Evolutionary conservation across 352 stramenopile genomes (phyloP), one percentile per base, ranked within the genome.

Genomic region (Plasmopara halstedii): DNA sequence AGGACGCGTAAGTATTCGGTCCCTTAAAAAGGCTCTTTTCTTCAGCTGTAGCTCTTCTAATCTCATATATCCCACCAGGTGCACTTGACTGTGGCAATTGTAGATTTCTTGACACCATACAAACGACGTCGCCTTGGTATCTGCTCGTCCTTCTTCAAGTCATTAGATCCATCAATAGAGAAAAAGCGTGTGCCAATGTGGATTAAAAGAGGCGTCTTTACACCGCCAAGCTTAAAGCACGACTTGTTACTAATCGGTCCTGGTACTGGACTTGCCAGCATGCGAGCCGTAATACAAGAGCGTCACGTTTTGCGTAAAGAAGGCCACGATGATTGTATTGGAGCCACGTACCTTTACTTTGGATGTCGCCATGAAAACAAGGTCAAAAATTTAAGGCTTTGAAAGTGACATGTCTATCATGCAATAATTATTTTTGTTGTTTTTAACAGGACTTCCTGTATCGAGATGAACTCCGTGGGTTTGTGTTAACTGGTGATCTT

Each of bases 31-130:
- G 11, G 25, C 25, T 29, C n/a, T 29, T 29, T 29, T 29, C 3
- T 29, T 10, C 11, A 29, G 25, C 7, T 5, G 7, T 10, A 4
- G 25, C 25, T 29, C 1, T 29, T 29, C 25, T 29, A 4, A 29
- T 10, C 11, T 10, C 25, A 10, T 29, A 29, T 29, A 10, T 29
- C 7, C 3, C 6, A 17, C 13, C 51, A 85, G 70, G 56, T 90
- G 17, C 71, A 93, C 43, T 58, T 93, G 42, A 87, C 78, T 0
- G 81, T 97, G 31, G 88, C 87, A 4, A 73, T 97, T 23, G 84
- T 97, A 0, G 67, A 91, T 33, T 96, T 94, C 54, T 53, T 88
- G 17, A 97, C 89, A 15, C 85, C 79, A 5, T 95, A 95, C 66
- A 95, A 95, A 44, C 70, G 90, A 9, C 64, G 72, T 21, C 83